Conservation (phyloP, 371 early-diverging fungal genomes). For the Mucor piriformis region DNA sequence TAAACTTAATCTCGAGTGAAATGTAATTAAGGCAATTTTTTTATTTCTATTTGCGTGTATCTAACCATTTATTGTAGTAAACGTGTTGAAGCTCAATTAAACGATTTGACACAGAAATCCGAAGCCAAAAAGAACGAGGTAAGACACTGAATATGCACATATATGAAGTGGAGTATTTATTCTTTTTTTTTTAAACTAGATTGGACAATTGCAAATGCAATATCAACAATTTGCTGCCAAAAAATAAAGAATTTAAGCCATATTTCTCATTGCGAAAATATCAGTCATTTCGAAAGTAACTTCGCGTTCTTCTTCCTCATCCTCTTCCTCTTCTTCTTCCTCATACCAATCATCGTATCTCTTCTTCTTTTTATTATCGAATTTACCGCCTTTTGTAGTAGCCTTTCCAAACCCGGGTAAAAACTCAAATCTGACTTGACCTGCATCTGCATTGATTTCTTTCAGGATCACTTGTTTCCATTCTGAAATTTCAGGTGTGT, state of each 20-base stretch:
- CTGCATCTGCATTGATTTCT: not conserved
- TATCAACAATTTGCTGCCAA: conserved; percentile 31
- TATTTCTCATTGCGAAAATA: conserved; percentile 14
- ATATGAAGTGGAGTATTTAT: not conserved
- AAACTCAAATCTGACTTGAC: conserved; percentile 9
- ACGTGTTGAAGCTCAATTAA: conserved; percentile 81
- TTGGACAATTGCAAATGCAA: conserved; percentile 37
- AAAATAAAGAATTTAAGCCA: conserved; percentile 12
- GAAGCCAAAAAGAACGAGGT: conserved; percentile 81
- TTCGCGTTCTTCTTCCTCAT: conserved; percentile 12
- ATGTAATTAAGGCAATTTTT: conserved; percentile 60
- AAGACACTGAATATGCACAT: not conserved
- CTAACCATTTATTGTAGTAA: conserved; percentile 52
- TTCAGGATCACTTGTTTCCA: conserved; percentile 28
- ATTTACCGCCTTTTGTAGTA: conserved; percentile 31
- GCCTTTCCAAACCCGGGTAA: conserved; percentile 17
- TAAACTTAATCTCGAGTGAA: conserved; percentile 88
- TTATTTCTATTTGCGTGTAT: too few relatives aligned
- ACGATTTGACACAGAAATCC: conserved; percentile 76
- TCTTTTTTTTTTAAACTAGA: conserved; percentile 17
- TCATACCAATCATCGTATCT: conserved; percentile 12
- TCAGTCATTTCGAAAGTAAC: conserved; percentile 5
- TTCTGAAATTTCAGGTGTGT: conserved; percentile 35
- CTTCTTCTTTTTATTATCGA: conserved; percentile 23
- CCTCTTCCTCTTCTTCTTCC: conserved; percentile 13